Percentiles rank a stretch among this genome's conserved stretches.
Conservation (phyloP, 1,284 basidiomycete species). For the Microbotryum scabiosae region DNA sequence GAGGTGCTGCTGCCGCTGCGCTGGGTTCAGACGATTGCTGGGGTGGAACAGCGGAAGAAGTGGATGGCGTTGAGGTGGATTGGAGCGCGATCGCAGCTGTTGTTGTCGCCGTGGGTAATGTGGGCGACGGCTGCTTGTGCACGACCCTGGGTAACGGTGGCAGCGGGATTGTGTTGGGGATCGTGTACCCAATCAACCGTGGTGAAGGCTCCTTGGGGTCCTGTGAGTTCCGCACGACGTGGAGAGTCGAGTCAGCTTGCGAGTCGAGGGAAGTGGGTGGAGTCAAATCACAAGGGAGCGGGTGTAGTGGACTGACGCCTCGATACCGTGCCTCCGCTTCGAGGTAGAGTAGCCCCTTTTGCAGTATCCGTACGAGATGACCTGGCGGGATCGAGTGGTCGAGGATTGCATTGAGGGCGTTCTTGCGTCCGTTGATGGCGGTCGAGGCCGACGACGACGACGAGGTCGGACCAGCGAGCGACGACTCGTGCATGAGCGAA, state of each 20-base stretch:
- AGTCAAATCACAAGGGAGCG: too few relatives aligned
- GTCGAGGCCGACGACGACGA: conserved; percentile 1
- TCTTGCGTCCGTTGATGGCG: neutral
- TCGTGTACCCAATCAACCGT: conserved; percentile 29
- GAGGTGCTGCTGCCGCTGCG: too few relatives aligned
- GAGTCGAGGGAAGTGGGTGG: neutral
- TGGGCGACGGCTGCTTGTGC: conserved; percentile 18
- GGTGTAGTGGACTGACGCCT: conserved; percentile 16
- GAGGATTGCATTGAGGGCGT: conserved; percentile 33
- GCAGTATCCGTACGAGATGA: conserved; percentile 66
- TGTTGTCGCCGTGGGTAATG: neutral
- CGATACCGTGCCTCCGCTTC: conserved; percentile 57
- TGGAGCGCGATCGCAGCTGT: neutral
- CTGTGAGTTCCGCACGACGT: neutral
- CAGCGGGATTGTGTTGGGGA: conserved; percentile 29
- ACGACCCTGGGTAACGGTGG: conserved; percentile 24
- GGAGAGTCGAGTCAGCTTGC: neutral
- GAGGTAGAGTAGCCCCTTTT: conserved; percentile 69
- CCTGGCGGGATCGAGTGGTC: conserved; percentile 60
- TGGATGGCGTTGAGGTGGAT: neutral
- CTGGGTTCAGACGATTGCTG: neutral
- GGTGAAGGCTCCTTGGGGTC: conserved; percentile 10
- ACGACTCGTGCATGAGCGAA: conserved; percentile 58
- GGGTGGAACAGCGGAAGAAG: neutral
- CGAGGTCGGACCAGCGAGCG: conserved; percentile 47